A percentile compares a stretch with the other conserved stretches of the same genome.
phyloP scores from a whole-genome alignment of 257 asterid species.

The Craterostigma plantagineum region DNA sequence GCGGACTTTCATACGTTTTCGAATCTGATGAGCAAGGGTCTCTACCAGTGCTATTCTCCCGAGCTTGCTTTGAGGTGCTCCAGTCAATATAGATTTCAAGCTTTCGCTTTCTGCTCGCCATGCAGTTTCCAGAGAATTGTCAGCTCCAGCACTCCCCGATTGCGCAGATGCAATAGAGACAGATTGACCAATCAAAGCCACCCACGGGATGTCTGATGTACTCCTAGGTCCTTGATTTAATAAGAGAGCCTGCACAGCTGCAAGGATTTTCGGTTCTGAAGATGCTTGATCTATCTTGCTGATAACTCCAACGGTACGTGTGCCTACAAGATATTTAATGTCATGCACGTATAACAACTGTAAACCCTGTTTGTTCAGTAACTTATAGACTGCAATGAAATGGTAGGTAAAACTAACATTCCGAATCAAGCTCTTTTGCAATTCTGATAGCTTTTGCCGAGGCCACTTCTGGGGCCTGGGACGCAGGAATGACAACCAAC shows the following conservation, averaged over 20 bases:
- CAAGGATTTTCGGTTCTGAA: conserved; percentile 60
- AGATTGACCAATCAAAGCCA: conserved; percentile 82
- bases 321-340: conserved; percentile 19
- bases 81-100: conserved; percentile 58
- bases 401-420: conserved; percentile 36
- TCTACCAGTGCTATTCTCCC: conserved; percentile 85
- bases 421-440: conserved; percentile 92
- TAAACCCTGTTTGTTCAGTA: background rate
- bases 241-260: conserved; percentile 79
- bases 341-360: background rate
- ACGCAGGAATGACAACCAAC: conserved; percentile 75
- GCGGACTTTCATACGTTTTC: conserved; percentile 64
- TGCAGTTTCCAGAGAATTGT: conserved; percentile 79
- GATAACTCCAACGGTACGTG: conserved; percentile 84
- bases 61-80: conserved; percentile 80
- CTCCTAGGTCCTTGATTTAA: conserved; percentile 71
- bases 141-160: conserved; percentile 32
- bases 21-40: conserved; percentile 74
- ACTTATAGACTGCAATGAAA: background rate
- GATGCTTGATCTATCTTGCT: conserved; percentile 82
- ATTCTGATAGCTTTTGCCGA: conserved; percentile 83
- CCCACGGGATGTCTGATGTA: conserved; percentile 74
- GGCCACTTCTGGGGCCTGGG: conserved; percentile 91
- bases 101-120: conserved; percentile 90
- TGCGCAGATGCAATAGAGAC: conserved; percentile 78